Percentiles rank a stretch among this genome's conserved stretches.
phyloP scores from a whole-genome alignment of 768 basidiomycete genomes.

The Trametes villosa region DNA sequence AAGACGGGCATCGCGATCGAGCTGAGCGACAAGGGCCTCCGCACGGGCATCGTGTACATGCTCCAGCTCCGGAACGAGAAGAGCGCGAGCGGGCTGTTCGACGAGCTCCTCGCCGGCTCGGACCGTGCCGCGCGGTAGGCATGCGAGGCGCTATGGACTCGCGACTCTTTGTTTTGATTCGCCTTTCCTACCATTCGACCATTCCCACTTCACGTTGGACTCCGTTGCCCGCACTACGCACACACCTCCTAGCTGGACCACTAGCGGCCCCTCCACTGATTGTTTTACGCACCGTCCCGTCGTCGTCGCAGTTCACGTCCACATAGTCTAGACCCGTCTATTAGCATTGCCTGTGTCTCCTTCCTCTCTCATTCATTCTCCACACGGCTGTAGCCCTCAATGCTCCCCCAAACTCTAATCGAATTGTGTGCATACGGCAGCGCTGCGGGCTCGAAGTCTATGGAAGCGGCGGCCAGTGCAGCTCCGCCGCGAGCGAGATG shows the following conservation, averaged over 20 bases:
- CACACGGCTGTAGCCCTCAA: constrained; percentile 21
- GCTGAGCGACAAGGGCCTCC: constrained; percentile 85
- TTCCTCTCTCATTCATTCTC: not conserved
- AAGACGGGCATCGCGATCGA: constrained; percentile 98
- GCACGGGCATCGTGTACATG: constrained; percentile 97
- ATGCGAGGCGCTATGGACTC: constrained; percentile 6
- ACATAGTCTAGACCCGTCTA: constrained; percentile 19
- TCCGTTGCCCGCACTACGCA: not conserved
- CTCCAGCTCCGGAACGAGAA: constrained; percentile 91
- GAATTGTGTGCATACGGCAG: constrained; percentile 1
- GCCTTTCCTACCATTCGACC: not conserved
- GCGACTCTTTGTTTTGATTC: not conserved
- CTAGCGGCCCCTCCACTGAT: not conserved
- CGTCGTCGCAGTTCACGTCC: constrained; percentile 12
- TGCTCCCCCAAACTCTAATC: constrained; percentile 18
- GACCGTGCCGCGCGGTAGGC: constrained; percentile 55
- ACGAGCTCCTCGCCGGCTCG: constrained; percentile 84
- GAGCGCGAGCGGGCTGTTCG: constrained; percentile 83
- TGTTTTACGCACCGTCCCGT: constrained; percentile 10
- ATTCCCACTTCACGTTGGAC: not conserved
- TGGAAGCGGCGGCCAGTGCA: constrained; percentile 38
- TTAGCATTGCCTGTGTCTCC: constrained; percentile 18
- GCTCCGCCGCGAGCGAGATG: constrained; percentile 72
- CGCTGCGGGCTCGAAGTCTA: not conserved
- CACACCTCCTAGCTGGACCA: constrained; percentile 11